Conservation (phyloP, 1,284 basidiomycete species). For the Leccinum fallax region DNA sequence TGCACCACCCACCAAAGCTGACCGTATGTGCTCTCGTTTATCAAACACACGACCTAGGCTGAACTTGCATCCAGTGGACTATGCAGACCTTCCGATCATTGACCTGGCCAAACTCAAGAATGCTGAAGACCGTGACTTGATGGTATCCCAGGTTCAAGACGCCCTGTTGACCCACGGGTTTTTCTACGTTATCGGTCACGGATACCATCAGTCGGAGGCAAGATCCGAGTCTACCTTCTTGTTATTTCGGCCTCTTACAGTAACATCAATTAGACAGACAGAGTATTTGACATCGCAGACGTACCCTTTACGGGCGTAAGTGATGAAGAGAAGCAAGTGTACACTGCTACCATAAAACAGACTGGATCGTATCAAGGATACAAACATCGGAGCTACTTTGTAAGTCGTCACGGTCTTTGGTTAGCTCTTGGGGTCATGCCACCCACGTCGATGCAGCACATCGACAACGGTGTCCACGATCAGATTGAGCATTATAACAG, state of each 20-base stretch:
- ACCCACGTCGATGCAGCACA: constrained; percentile 41
- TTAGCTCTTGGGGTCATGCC: too few species aligned
- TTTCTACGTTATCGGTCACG: constrained; percentile 65
- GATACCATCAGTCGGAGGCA: constrained; percentile 49
- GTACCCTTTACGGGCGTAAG: constrained; percentile 55
- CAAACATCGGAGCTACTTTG: constrained; percentile 58
- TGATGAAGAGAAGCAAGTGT: constrained; percentile 25
- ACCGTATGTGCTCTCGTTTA: constrained; percentile 18
- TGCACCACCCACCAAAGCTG: constrained; percentile 23
- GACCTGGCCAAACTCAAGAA: constrained; percentile 59
- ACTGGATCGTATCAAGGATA: constrained; percentile 62
- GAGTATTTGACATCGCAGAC: constrained; percentile 66
- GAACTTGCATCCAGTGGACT: constrained; percentile 50
- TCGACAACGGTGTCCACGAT: constrained; percentile 57
- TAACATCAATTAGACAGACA: constrained; percentile 42
- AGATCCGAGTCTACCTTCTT: background rate
- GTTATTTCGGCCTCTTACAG: background rate
- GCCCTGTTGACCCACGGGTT: constrained; percentile 65
- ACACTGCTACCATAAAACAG: constrained; percentile 50
- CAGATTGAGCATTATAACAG: constrained; percentile 62
- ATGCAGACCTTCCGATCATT: constrained; percentile 65
- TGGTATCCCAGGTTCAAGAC: constrained; percentile 52
- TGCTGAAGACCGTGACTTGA: constrained; percentile 36
- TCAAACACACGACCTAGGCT: background rate
- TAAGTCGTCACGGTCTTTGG: constrained; percentile 20